Percentiles rank a stretch among this genome's conserved stretches.
Evolutionary conservation across 2,329 filamentous ascomycete genomes (phyloP).

Genomic region (Fusarium neocosmosporiellum): DNA sequence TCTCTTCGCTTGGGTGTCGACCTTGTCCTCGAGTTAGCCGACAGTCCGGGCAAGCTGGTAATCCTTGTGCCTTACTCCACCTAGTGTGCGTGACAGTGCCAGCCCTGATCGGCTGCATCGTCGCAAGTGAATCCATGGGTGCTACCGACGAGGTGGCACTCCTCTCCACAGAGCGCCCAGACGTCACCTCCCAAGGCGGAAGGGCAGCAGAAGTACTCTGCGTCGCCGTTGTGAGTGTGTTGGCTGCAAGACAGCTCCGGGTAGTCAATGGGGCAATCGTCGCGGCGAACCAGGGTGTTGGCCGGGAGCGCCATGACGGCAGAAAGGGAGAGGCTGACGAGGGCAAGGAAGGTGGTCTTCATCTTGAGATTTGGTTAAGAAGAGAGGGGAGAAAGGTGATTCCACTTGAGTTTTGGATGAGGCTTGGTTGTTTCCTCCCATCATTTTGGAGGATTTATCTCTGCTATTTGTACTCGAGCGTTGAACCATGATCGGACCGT

Average conservation of each 20-base stretch:
- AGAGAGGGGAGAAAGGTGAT: not conserved
- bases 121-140: not conserved
- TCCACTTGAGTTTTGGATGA: not conserved
- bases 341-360: not conserved
- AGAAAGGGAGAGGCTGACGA: not conserved
- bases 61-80: not conserved
- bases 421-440: not conserved
- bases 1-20: not conserved
- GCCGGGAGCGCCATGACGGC: not conserved
- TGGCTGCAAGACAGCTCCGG: not conserved
- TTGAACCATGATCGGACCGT: not conserved
- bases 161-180: not conserved
- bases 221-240: not conserved
- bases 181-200: not conserved
- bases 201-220: not conserved
- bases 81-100: not conserved
- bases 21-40: not conserved
- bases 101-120: not conserved
- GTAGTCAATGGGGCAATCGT: not conserved
- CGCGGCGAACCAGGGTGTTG: not conserved
- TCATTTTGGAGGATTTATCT: not conserved
- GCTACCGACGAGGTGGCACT: not conserved
- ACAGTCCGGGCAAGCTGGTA: not conserved
- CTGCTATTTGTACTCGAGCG: not conserved
- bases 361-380: not conserved